Base-by-base conservation (phyloP, 148 eudicot species). In the Oxyria digyna region DNA sequence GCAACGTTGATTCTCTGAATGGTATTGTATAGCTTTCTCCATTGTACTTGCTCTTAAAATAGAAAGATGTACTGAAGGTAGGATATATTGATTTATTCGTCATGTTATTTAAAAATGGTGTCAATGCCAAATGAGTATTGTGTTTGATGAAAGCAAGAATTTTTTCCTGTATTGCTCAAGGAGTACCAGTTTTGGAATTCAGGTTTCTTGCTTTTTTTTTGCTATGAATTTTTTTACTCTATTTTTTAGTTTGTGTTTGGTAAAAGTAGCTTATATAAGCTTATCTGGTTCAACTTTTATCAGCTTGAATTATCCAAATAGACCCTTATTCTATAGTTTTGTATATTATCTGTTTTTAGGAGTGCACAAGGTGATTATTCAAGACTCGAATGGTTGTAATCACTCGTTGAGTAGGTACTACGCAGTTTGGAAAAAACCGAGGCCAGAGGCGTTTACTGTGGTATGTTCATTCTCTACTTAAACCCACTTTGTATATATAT, bases 391-490 rank as follows among this genome's bases (percentile, higher is more conserved):
- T 74, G 96, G 91, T 52, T 67, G 18, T 63, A 76, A 23, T 14
- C 84, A 82, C 70, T 77, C 57, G 69, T 80, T 94, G 59, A 87
- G 86, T 72, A 85, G 97, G 73, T 90, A 90, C 69, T 90, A 86
- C 71, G 97, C 97, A 32, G 88, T 75, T 89, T 90, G 98, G 98
- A 76, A 90, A 73, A 76, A 85, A 74, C 97, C 98, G 29, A 85
- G 97, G 77, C 98, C 98, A 66, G 98, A 94, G 75, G 88, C 97
- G 21, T 81, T 84, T 54, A 90, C 92, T 42, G 81, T 59, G 67
- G 98, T 94, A 88, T 29, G 84, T 70, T 31, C 63, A 69, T 18
- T 59, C 72, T 7, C 18, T 57, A 15, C 62, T 55, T 27, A 4
- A 33, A 52, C 59, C 9, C 29, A 52, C 11, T 21, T 11, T n/a